Percentiles rank a stretch among this genome's conserved stretches.
These are phyloP conservation scores for Bipolaris victoriae DNA, from an alignment of 2,329 filamentous ascomycete genomes.

Conservation along the genomic window DNA sequence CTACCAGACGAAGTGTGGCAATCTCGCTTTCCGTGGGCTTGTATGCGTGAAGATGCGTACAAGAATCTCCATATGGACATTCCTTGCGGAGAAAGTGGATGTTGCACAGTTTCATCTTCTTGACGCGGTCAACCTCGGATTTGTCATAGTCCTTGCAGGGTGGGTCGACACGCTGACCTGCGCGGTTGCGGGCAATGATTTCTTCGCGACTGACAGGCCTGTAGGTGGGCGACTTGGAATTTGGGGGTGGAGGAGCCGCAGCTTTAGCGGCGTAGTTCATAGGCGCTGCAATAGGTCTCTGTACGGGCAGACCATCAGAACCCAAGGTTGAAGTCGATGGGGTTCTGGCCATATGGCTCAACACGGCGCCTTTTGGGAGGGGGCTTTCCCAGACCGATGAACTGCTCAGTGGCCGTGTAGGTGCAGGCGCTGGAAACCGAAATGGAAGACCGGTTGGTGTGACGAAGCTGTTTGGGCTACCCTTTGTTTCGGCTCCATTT, in stretches of 20 bases:
- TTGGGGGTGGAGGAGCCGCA: conserved; percentile 46
- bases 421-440: conserved; percentile 37
- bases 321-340: conserved; percentile 40
- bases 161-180: conserved; percentile 65
- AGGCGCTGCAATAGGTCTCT: conserved; percentile 11
- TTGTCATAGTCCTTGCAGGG: conserved; percentile 58
- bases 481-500: conserved; percentile 1
- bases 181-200: conserved; percentile 62
- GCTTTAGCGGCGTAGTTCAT: conserved; percentile 45
- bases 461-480: conserved; percentile 20
- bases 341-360: conserved; percentile 27
- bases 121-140: conserved; percentile 64
- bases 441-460: conserved; percentile 33
- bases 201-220: conserved; percentile 37
- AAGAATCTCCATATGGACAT: conserved; percentile 61
- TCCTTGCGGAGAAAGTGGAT: conserved; percentile 64
- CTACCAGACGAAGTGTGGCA: conserved; percentile 62
- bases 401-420: conserved; percentile 6
- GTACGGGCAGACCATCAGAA: conserved; percentile 24
- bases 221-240: conserved; percentile 22
- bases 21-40: conserved; percentile 61
- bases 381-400: conserved; percentile 28
- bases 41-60: conserved; percentile 63
- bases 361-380: conserved; percentile 13
- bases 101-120: conserved; percentile 69